Percentiles rank a stretch among this genome's conserved stretches.
Evolutionary conservation across 1,139 yeast species (phyloP).

Genomic region (Candida sanyaensis): DNA sequence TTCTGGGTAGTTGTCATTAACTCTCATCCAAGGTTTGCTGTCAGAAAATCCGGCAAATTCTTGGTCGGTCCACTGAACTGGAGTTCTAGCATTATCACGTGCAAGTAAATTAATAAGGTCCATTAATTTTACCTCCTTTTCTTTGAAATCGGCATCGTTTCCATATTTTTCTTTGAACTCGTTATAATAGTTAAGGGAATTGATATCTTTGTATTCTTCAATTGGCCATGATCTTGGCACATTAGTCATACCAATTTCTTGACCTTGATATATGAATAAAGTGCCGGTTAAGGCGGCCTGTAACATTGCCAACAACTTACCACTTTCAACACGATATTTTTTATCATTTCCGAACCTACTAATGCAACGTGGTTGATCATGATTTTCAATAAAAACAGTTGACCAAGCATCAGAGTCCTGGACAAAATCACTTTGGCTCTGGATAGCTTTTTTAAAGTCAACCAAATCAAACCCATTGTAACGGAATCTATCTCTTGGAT

Average conservation of each 20-base stretch:
- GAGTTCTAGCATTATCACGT: slow-evolving; percentile 58
- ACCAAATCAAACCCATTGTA: slow-evolving; percentile 33
- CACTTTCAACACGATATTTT: slow-evolving; percentile 33
- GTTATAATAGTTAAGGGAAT: slow-evolving; percentile 42
- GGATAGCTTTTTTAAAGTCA: slow-evolving; percentile 45
- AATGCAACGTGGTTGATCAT: slow-evolving; percentile 56
- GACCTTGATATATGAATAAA: slow-evolving; percentile 59
- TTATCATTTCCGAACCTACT: slow-evolving; percentile 51
- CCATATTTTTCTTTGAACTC: slow-evolving; percentile 27
- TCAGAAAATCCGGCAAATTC: slow-evolving; percentile 50
- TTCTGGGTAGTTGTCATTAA: slow-evolving; percentile 49
- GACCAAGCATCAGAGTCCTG: slow-evolving; percentile 58
- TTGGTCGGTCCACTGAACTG: slow-evolving; percentile 55
- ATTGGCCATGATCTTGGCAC: slow-evolving; percentile 46
- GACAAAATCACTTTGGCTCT: slow-evolving; percentile 32
- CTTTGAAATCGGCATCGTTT: slow-evolving; percentile 18
- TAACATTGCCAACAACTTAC: slow-evolving; percentile 50
- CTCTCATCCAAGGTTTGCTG: slow-evolving; percentile 56
- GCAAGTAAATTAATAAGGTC: slow-evolving; percentile 37
- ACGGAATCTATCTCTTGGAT: slow-evolving; percentile 32
- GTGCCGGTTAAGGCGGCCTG: slow-evolving; percentile 55
- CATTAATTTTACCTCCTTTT: slow-evolving; percentile 26
- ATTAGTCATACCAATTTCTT: slow-evolving; percentile 59
- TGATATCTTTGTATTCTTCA: slow-evolving; percentile 52
- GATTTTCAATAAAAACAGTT: slow-evolving; percentile 56